Conservation (phyloP, 495 filamentous ascomycete species). For the Talaromyces adpressus region DNA sequence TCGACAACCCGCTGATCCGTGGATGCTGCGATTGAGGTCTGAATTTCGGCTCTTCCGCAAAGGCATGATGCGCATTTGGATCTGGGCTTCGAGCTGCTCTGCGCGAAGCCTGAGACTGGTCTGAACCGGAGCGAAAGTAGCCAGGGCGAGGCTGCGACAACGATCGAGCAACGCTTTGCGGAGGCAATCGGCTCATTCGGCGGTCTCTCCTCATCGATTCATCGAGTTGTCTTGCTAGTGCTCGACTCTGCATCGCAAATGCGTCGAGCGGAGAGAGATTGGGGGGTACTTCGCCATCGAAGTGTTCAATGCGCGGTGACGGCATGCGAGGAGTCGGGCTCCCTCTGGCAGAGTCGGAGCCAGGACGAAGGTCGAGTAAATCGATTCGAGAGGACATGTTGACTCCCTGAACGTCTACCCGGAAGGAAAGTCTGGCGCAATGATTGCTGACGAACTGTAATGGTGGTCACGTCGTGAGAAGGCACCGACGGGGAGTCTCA, state of each 20-base stretch:
- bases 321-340: slow-evolving; percentile 31
- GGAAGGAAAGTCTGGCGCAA: neutral
- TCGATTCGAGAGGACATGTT: slow-evolving; percentile 21
- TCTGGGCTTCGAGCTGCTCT: slow-evolving; percentile 30
- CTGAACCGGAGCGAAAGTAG: slow-evolving; percentile 58
- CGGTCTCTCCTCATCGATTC: slow-evolving; percentile 59
- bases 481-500: neutral
- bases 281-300: slow-evolving; percentile 82
- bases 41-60: slow-evolving; percentile 50
- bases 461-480: neutral
- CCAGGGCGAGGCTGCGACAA: slow-evolving; percentile 61
- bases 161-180: slow-evolving; percentile 71
- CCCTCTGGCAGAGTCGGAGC: neutral
- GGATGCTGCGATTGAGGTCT: slow-evolving; percentile 70
- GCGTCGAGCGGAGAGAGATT: slow-evolving; percentile 92
- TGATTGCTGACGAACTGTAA: neutral
- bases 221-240: slow-evolving; percentile 81
- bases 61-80: slow-evolving; percentile 40
- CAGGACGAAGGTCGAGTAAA: slow-evolving; percentile 1
- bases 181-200: slow-evolving; percentile 78
- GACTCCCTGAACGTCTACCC: neutral
- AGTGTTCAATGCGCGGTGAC: slow-evolving; percentile 65
- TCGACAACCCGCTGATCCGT: slow-evolving; percentile 57
- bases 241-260: slow-evolving; percentile 78
- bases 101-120: slow-evolving; percentile 21